Conservation (phyloP, 768 basidiomycete species). For the Tricholoma saponaceum region DNA sequence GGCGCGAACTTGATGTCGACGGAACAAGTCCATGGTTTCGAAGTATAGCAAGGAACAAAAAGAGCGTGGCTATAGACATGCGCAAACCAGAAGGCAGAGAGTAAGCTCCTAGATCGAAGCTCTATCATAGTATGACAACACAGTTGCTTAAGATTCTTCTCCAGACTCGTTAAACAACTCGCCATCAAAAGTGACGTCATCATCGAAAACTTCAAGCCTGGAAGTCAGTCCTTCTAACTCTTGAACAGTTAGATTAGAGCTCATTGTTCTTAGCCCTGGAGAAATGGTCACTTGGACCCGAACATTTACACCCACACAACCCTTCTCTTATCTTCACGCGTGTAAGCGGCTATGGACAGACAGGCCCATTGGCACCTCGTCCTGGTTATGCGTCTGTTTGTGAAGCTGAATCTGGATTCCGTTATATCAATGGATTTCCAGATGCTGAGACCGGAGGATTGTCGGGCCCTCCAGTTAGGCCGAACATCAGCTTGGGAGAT, state of each 20-base stretch:
- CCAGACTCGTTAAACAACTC: slow-evolving; percentile 56
- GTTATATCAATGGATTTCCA: slow-evolving; percentile 67
- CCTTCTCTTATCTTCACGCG: slow-evolving; percentile 89
- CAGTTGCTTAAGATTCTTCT: not conserved
- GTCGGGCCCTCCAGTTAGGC: slow-evolving; percentile 60
- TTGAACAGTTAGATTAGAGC: not conserved
- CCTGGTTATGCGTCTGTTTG: slow-evolving; percentile 75
- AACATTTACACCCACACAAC: slow-evolving; percentile 63
- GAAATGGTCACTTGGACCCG: slow-evolving; percentile 63
- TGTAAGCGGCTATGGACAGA: slow-evolving; percentile 73
- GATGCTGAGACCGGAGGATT: slow-evolving; percentile 49
- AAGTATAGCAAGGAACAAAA: slow-evolving; percentile 70
- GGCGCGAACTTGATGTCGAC: slow-evolving; percentile 68
- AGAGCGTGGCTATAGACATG: slow-evolving; percentile 66
- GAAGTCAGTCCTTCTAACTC: slow-evolving; percentile 44
- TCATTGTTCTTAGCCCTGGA: slow-evolving; percentile 47
- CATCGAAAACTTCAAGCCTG: slow-evolving; percentile 72
- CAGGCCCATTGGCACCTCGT: slow-evolving; percentile 66
- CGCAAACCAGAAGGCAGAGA: slow-evolving; percentile 50
- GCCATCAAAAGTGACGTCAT: slow-evolving; percentile 64
- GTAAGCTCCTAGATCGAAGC: slow-evolving; percentile 18
- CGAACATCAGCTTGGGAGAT: slow-evolving; percentile 71
- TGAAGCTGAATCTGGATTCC: slow-evolving; percentile 72
- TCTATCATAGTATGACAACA: no score
- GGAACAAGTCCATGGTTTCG: slow-evolving; percentile 74